Conservation (phyloP, 2,329 filamentous ascomycete species). For the Acephala macrosclerotiorum region DNA sequence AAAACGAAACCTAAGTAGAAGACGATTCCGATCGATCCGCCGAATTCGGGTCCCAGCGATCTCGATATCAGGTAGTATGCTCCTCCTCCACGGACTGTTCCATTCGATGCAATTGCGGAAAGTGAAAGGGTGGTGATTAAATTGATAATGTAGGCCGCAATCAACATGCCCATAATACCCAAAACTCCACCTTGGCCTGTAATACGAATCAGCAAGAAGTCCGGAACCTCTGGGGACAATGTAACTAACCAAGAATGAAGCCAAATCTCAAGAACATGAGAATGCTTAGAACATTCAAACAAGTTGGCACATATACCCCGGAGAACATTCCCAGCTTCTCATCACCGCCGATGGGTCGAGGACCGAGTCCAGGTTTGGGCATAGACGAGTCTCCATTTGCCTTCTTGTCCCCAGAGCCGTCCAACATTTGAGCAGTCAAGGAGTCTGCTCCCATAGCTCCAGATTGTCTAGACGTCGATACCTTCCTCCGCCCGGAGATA, state of each 20-base stretch:
- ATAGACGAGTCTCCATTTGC: slow-evolving; percentile 43
- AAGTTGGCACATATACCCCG: slow-evolving; percentile 88
- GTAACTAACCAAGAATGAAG: slow-evolving; percentile 70
- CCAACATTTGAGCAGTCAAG: slow-evolving; percentile 37
- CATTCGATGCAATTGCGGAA: slow-evolving; percentile 89
- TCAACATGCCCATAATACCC: slow-evolving; percentile 79
- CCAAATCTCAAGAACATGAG: slow-evolving; percentile 93
- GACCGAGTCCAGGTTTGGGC: slow-evolving; percentile 49
- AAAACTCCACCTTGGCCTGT: slow-evolving; percentile 72
- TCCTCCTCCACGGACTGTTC: slow-evolving; percentile 85
- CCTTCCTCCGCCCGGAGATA: slow-evolving; percentile 24
- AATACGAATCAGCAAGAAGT: slow-evolving; percentile 16
- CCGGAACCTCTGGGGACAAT: background rate
- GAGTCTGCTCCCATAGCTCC: slow-evolving; percentile 29
- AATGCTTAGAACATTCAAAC: slow-evolving; percentile 86
- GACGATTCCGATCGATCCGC: slow-evolving; percentile 85
- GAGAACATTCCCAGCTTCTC: slow-evolving; percentile 79
- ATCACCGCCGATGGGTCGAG: slow-evolving; percentile 47
- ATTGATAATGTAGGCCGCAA: slow-evolving; percentile 80
- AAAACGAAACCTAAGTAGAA: slow-evolving; percentile 92
- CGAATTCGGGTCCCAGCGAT: slow-evolving; percentile 86
- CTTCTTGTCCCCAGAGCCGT: slow-evolving; percentile 38
- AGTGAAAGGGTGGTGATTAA: slow-evolving; percentile 86
- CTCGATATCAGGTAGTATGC: slow-evolving; percentile 90
- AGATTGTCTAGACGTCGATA: slow-evolving; percentile 7